These are phyloP conservation scores for Tolypocladium amazonense DNA, from an alignment of 2,329 filamentous ascomycete species.

Conservation along the genomic window DNA sequence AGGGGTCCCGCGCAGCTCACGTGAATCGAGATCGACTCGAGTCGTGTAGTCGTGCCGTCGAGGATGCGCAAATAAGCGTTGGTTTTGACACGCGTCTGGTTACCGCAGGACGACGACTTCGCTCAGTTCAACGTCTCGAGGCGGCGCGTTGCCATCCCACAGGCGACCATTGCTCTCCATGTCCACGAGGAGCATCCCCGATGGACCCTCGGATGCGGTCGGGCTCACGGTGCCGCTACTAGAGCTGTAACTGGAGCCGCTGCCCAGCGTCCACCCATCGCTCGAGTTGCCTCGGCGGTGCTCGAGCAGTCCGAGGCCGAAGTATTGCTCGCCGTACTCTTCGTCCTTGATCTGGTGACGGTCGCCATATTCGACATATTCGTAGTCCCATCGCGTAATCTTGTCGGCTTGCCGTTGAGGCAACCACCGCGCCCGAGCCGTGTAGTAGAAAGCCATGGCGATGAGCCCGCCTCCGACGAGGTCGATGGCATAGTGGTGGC, in stretches of 20 bases:
- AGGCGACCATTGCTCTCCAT: conserved; percentile 24
- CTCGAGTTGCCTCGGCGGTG: conserved; percentile 43
- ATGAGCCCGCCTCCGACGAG: conserved; percentile 76
- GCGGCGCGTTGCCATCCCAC: conserved; percentile 26
- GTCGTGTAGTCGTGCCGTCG: not conserved
- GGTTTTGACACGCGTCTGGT: conserved; percentile 1
- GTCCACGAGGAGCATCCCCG: conserved; percentile 22
- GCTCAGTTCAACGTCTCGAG: conserved; percentile 31
- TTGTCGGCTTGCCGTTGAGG: conserved; percentile 78
- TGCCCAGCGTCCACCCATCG: conserved; percentile 85
- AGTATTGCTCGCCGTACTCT: conserved; percentile 34
- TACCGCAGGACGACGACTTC: conserved; percentile 33
- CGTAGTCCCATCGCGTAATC: conserved; percentile 87
- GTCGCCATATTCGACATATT: conserved; percentile 81
- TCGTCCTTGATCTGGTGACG: conserved; percentile 30
- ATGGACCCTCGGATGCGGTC: conserved; percentile 32
- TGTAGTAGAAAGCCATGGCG: conserved; percentile 71
- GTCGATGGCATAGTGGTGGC: conserved; percentile 93
- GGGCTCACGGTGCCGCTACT: conserved; percentile 40
- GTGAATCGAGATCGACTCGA: not conserved
- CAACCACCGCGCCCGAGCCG: conserved; percentile 68
- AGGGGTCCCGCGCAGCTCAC: conserved; percentile 3
- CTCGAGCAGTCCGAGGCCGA: conserved; percentile 35
- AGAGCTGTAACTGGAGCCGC: conserved; percentile 55
- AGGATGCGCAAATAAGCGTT: not conserved